These are phyloP conservation scores for Bolboschoenus planiculmis DNA, from an alignment of 176 grass and related monocot species.

Conservation along the genomic window DNA sequence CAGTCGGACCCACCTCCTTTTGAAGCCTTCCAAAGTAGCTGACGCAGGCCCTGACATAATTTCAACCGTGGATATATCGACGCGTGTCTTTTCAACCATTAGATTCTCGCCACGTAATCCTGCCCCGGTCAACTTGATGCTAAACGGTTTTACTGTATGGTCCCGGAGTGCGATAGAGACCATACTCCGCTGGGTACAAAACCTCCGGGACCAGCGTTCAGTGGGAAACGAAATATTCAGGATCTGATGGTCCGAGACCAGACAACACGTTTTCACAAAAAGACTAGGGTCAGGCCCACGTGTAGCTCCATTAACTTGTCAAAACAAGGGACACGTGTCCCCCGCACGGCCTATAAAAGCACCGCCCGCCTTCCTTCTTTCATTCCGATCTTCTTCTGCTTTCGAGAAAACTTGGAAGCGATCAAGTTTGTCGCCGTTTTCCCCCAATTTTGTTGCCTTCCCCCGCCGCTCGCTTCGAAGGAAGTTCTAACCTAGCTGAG, in stretches of 20 bases:
- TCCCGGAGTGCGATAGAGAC: not conserved
- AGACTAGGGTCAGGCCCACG: not conserved
- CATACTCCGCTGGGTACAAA: not conserved
- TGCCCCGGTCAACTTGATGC: not conserved
- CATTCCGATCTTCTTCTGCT: constrained; percentile 17
- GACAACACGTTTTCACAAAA: not conserved
- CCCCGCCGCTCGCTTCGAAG: not conserved
- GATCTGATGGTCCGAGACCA: not conserved
- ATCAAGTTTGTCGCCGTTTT: not conserved
- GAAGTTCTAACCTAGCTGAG: not conserved
- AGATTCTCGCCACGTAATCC: not conserved
- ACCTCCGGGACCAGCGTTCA: not conserved
- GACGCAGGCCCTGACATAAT: constrained; percentile 55
- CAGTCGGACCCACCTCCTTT: not conserved
- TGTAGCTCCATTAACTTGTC: not conserved
- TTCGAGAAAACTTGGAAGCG: constrained; percentile 12
- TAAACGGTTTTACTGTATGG: not conserved
- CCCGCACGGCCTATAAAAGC: constrained; percentile 34
- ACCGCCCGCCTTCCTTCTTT: not conserved
- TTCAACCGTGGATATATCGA: not conserved
- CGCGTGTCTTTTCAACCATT: not conserved
- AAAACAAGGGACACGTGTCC: constrained; percentile 6
- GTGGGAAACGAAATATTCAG: no score
- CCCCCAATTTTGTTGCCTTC: not conserved
- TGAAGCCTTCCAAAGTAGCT: constrained; percentile 24